Percentiles rank a stretch among this genome's conserved stretches.
Conservation (phyloP, 441 rosid genomes). For the Geranium incanum region DNA sequence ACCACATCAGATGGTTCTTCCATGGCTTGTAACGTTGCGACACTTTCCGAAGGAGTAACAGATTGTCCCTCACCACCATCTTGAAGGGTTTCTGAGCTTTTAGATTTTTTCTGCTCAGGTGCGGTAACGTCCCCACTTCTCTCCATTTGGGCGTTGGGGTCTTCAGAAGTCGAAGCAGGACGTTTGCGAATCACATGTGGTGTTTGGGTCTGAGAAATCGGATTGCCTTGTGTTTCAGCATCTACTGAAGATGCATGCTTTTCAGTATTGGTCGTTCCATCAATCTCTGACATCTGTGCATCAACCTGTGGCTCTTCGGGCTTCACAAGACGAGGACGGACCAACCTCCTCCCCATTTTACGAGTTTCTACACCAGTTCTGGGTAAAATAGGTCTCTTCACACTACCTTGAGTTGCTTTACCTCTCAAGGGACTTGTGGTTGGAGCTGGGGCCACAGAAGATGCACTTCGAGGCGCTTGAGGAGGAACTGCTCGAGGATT, state of each 20-base stretch:
- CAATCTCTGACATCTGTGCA: conserved; percentile 69
- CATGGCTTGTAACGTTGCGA: conserved; percentile 26
- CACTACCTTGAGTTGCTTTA: conserved; percentile 52
- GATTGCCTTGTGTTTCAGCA: conserved; percentile 41
- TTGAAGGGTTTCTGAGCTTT: conserved; percentile 35
- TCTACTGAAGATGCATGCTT: conserved; percentile 44
- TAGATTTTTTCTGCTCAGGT: conserved; percentile 54
- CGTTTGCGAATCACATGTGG: conserved; percentile 64
- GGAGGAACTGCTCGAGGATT: conserved; percentile 29
- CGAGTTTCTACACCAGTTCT: conserved; percentile 56
- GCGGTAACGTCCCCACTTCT: conserved; percentile 34
- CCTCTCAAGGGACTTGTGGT: conserved; percentile 29
- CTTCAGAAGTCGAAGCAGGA: conserved; percentile 42
- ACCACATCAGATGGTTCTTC: conserved; percentile 48
- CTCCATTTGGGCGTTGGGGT: conserved; percentile 36
- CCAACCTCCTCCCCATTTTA: conserved; percentile 59
- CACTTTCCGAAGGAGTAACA: conserved; percentile 32
- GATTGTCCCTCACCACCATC: conserved; percentile 36
- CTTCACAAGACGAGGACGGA: conserved; percentile 65
- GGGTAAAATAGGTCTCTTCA: conserved; percentile 27
- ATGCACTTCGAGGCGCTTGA: conserved; percentile 29
- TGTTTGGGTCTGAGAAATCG: conserved; percentile 19
- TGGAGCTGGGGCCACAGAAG: conserved; percentile 22
- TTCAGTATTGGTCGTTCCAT: conserved; percentile 38
- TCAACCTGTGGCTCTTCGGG: conserved; percentile 59